Evolutionary conservation across 139 green algal genomes (phyloP).

Genomic region (Deuterostichococcus epilithicus): DNA sequence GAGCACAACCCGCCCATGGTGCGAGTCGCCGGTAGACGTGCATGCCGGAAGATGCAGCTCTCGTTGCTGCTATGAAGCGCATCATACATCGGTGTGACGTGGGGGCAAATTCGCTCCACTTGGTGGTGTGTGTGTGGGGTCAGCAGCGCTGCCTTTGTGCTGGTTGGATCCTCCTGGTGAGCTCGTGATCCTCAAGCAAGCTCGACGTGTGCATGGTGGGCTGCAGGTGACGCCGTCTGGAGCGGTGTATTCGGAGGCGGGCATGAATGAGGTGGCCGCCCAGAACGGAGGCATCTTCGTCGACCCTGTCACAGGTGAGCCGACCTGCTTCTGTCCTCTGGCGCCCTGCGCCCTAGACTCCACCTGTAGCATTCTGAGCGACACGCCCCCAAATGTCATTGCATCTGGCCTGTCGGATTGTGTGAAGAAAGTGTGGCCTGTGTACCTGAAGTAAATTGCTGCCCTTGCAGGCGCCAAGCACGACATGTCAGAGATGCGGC

Average conservation of each 20-base stretch:
- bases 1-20: slow-evolving; percentile 91
- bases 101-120: no score
- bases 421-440: slow-evolving; percentile 7
- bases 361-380: neutral
- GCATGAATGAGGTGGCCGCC: slow-evolving; percentile 27
- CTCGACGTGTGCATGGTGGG: no score
- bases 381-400: neutral
- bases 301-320: slow-evolving; percentile 6
- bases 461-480: slow-evolving; percentile 24
- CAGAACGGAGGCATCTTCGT: slow-evolving; percentile 9
- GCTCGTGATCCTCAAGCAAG: neutral
- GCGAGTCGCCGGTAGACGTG: neutral
- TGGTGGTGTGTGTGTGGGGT: no score
- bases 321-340: neutral
- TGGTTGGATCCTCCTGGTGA: slow-evolving; percentile 1
- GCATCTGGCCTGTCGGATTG: neutral
- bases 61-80: no score
- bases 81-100: no score
- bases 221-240: neutral
- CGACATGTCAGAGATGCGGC: slow-evolving; percentile 19
- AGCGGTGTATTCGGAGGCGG: slow-evolving; percentile 14
- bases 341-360: neutral
- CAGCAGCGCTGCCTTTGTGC: slow-evolving; percentile 3
- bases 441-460: slow-evolving; percentile 19
- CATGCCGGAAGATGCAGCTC: neutral